Conservation (phyloP, 2,329 filamentous ascomycete genomes). For the Dactylellina haptotyla region DNA sequence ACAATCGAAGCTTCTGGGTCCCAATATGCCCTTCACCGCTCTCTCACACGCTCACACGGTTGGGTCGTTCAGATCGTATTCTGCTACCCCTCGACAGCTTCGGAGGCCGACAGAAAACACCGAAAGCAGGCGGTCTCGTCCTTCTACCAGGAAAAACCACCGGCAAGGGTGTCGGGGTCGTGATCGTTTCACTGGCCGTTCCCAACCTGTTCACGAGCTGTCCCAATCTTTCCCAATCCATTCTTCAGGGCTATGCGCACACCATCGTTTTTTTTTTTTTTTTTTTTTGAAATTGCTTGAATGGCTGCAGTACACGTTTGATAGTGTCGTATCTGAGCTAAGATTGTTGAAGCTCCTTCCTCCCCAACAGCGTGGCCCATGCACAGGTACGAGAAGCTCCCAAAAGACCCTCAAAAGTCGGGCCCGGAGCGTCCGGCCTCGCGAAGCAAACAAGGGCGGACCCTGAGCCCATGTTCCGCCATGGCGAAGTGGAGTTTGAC, state of each 20-base stretch:
- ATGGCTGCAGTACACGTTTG: constrained; percentile 2
- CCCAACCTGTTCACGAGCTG: constrained; percentile 46
- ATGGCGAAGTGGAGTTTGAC: background rate
- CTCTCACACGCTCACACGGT: background rate
- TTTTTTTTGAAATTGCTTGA: background rate
- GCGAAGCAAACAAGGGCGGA: constrained; percentile 37
- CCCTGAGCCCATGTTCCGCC: constrained; percentile 37
- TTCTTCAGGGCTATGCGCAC: background rate
- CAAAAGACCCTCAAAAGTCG: constrained; percentile 7
- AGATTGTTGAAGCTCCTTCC: constrained; percentile 51
- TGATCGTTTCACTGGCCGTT: constrained; percentile 22
- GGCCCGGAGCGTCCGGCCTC: constrained; percentile 32
- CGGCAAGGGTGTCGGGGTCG: constrained; percentile 15
- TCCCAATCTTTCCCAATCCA: constrained; percentile 16
- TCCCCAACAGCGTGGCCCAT: constrained; percentile 46
- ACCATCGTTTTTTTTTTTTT: background rate
- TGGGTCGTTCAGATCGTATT: background rate
- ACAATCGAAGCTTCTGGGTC: constrained; percentile 2
- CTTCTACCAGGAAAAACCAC: background rate
- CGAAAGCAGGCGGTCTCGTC: constrained; percentile 17
- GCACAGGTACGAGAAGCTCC: constrained; percentile 2
- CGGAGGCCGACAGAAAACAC: constrained; percentile 38
- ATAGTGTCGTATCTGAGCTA: constrained; percentile 22
- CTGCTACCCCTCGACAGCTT: background rate
- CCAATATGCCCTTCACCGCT: background rate